A percentile compares a stretch with the other conserved stretches of the same genome.
Conservation (phyloP, 2,329 filamentous ascomycete species). For the Fusarium sp. region DNA sequence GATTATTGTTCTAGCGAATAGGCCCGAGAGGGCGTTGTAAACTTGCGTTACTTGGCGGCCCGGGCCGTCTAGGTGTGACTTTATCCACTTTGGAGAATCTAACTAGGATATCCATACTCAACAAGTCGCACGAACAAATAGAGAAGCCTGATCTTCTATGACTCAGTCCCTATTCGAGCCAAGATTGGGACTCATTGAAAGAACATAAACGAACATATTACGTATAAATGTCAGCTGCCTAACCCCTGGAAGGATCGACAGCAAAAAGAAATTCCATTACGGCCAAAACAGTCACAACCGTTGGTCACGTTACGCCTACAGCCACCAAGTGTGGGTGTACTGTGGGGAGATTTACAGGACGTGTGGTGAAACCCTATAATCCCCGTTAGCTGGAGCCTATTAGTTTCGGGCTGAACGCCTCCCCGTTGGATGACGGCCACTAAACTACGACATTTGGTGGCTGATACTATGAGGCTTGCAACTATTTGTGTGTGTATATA, state of each 20-base stretch:
- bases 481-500: too few relatives aligned
- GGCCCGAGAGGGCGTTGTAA: neutral
- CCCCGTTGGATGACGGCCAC: neutral
- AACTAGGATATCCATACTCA: neutral
- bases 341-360: slow-evolving; percentile 18
- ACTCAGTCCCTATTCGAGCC: neutral
- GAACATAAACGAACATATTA: neutral
- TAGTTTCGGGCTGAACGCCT: slow-evolving; percentile 19
- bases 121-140: neutral
- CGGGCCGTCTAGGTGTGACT: neutral
- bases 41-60: neutral
- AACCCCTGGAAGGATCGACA: neutral
- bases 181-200: neutral
- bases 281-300: slow-evolving; percentile 14
- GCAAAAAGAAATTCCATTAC: neutral
- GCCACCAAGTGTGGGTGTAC: slow-evolving; percentile 21
- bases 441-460: neutral
- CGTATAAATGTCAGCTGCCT: slow-evolving; percentile 12
- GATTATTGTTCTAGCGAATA: too few relatives aligned
- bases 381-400: neutral
- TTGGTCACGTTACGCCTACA: slow-evolving; percentile 29
- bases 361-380: slow-evolving; percentile 15
- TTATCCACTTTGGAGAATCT: slow-evolving; percentile 7
- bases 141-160: neutral
- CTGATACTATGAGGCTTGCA: neutral